Evolutionary conservation across 139 green algal species (phyloP).

Genomic region (Coelastrella sp.): DNA sequence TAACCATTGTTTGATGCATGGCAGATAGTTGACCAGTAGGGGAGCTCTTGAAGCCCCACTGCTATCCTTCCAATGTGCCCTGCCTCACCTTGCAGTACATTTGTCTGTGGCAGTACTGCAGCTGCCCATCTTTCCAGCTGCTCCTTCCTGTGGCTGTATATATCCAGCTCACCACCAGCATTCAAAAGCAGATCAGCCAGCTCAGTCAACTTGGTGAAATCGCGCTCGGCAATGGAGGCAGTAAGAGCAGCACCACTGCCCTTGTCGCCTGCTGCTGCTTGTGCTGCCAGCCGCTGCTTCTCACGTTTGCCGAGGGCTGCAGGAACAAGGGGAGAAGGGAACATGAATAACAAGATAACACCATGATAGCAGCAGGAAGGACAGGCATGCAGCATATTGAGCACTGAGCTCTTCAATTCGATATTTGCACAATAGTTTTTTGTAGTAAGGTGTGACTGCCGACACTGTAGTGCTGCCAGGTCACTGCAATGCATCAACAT

Average conservation of each 20-base stretch:
- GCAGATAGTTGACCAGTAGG: no score
- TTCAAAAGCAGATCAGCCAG: slow-evolving; percentile 60
- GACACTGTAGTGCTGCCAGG: no score
- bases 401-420: no score
- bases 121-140: slow-evolving; percentile 52
- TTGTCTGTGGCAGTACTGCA: slow-evolving; percentile 35
- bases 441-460: no score
- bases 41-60: no score
- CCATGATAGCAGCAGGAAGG: background rate
- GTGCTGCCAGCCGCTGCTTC: slow-evolving; percentile 48
- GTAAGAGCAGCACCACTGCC: background rate
- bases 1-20: no score
- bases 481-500: no score
- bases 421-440: no score
- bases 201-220: slow-evolving; percentile 58
- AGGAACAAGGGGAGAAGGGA: background rate
- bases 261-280: slow-evolving; percentile 33
- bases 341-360: background rate
- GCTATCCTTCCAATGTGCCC: background rate
- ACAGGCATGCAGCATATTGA: background rate
- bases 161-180: slow-evolving; percentile 56
- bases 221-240: background rate
- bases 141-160: slow-evolving; percentile 61
- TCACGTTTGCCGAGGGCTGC: slow-evolving; percentile 66
- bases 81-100: background rate